phyloP scores from a whole-genome alignment of 495 filamentous ascomycete genomes.

The Trichocladium uniseriatum region DNA sequence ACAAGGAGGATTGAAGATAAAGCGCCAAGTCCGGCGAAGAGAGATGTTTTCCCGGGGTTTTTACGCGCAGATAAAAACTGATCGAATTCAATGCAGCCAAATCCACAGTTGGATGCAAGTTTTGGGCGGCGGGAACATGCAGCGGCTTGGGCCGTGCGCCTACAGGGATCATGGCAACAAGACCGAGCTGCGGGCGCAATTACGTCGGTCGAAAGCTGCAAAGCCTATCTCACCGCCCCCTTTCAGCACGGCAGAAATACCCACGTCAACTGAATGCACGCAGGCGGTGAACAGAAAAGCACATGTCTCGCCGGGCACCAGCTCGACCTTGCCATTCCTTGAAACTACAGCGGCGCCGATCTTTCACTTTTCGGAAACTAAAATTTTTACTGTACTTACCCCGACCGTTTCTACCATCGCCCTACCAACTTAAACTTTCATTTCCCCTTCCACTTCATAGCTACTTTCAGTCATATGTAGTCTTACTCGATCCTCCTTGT shows the following conservation, averaged over 20 bases:
- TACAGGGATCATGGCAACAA: constrained; percentile 6
- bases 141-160: constrained; percentile 10
- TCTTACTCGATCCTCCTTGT: no score
- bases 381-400: no score
- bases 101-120: constrained; percentile 11
- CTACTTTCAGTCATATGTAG: no score
- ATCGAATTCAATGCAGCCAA: constrained; percentile 11
- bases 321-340: no score
- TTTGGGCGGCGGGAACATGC: constrained; percentile 9
- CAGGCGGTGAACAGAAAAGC: constrained; percentile 1
- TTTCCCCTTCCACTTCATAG: no score
- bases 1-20: neutral
- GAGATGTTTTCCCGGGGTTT: constrained; percentile 1
- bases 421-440: no score
- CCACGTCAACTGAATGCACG: no score
- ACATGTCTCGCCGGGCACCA: neutral
- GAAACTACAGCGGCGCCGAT: no score
- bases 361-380: no score
- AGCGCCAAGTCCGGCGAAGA: constrained; percentile 2
- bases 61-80: constrained; percentile 12
- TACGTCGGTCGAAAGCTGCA: neutral
- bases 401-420: no score
- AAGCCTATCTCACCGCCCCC: neutral
- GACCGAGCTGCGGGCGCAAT: constrained; percentile 4
- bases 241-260: neutral